Evolutionary conservation across 1,284 basidiomycete genomes (phyloP).

Genomic region (Papiliotrema flavescens): DNA sequence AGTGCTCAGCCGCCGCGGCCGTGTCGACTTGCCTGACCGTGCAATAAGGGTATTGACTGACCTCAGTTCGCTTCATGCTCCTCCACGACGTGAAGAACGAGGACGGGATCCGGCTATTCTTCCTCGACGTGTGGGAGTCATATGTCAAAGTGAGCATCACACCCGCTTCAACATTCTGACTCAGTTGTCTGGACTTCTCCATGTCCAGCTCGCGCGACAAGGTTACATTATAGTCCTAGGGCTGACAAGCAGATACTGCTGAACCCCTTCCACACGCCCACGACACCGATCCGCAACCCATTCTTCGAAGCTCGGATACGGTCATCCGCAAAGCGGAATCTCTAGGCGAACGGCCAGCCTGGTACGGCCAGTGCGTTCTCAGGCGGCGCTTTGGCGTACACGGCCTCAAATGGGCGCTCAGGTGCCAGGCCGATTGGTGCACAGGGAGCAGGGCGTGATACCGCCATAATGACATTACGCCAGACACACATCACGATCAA

Average conservation of each 20-base stretch:
- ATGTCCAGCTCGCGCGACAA: background rate
- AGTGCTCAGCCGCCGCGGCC: background rate
- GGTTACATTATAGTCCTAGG: too few relatives aligned
- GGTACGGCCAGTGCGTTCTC: background rate
- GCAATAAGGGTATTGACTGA: background rate
- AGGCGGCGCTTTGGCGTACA: too few relatives aligned
- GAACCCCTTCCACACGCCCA: conserved; percentile 89
- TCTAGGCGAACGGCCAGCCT: too few relatives aligned
- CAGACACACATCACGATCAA: background rate
- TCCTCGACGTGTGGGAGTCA: conserved; percentile 89
- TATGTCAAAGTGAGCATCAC: conserved; percentile 74
- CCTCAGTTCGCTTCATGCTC: conserved; percentile 68
- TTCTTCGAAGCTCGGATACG: conserved; percentile 78
- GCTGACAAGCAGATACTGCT: conserved; percentile 74
- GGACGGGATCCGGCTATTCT: conserved; percentile 85
- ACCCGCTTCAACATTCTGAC: background rate
- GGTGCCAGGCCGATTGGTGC: too few relatives aligned
- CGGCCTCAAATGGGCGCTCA: too few relatives aligned
- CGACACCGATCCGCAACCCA: conserved; percentile 70
- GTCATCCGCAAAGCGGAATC: conserved; percentile 77
- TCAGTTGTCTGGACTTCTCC: too few relatives aligned
- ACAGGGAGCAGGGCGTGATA: too few relatives aligned
- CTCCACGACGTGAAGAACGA: conserved; percentile 93
- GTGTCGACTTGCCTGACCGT: background rate
- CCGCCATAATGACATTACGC: background rate